phyloP scores from a whole-genome alignment of 495 filamentous ascomycete genomes.

The Lophiostoma macrostomum region DNA sequence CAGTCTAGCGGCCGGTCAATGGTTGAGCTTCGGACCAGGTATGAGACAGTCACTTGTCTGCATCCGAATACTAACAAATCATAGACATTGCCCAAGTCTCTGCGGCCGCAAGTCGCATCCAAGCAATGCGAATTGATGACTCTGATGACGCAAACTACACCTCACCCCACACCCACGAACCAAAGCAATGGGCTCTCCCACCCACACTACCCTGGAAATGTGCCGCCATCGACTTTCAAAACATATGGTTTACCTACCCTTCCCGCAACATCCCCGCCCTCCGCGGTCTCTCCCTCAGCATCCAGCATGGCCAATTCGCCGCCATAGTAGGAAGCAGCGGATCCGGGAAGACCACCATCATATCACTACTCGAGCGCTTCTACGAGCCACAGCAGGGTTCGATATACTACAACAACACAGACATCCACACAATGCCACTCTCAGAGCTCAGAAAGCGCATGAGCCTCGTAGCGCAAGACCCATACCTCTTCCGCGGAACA shows the following conservation, averaged over 20 bases:
- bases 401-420: constrained; percentile 38
- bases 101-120: constrained; percentile 9
- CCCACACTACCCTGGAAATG: constrained; percentile 5
- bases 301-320: constrained; percentile 31
- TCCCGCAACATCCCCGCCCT: constrained; percentile 22
- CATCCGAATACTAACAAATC: neutral
- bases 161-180: neutral
- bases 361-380: constrained; percentile 32
- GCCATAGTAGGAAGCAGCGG: constrained; percentile 30
- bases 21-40: constrained; percentile 11
- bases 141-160: neutral
- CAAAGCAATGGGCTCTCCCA: neutral
- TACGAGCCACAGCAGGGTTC: constrained; percentile 25
- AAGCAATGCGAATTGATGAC: neutral
- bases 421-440: constrained; percentile 68
- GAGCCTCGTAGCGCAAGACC: constrained; percentile 79
- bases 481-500: constrained; percentile 78
- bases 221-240: constrained; percentile 22
- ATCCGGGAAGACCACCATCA: constrained; percentile 31
- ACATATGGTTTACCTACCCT: constrained; percentile 29
- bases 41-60: neutral
- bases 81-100: constrained; percentile 11
- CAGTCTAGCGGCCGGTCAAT: constrained; percentile 12
- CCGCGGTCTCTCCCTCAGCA: constrained; percentile 13
- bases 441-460: constrained; percentile 72